Percentiles rank a stretch among this genome's conserved stretches.
These are phyloP conservation scores for Microthlaspi erraticum DNA, from an alignment of 345 rosid species.

Conservation along the genomic window DNA sequence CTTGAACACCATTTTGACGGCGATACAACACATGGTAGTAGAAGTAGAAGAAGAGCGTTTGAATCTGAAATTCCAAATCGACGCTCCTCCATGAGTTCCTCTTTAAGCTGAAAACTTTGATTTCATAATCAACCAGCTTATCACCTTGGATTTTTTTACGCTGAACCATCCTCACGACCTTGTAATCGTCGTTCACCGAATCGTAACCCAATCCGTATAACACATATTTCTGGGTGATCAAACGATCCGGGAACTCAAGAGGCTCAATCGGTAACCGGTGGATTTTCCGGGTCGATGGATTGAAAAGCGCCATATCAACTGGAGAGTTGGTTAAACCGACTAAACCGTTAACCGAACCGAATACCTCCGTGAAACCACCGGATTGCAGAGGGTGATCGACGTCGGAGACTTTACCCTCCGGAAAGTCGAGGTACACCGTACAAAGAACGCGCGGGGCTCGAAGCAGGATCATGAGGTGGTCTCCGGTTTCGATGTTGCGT, in stretches of 20 bases:
- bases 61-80: slow-evolving; percentile 13
- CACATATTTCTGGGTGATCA: slow-evolving; percentile 28
- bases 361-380: slow-evolving; percentile 45
- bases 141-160: not conserved
- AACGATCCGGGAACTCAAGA: slow-evolving; percentile 3
- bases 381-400: slow-evolving; percentile 49
- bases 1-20: slow-evolving; percentile 44
- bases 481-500: slow-evolving; percentile 37
- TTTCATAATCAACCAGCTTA: slow-evolving; percentile 13
- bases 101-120: slow-evolving; percentile 47
- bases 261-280: slow-evolving; percentile 44
- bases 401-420: slow-evolving; percentile 34
- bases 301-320: slow-evolving; percentile 51
- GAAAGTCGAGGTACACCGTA: slow-evolving; percentile 40
- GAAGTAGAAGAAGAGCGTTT: not conserved
- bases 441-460: slow-evolving; percentile 40
- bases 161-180: slow-evolving; percentile 52
- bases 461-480: slow-evolving; percentile 45
- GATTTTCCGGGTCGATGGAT: slow-evolving; percentile 43
- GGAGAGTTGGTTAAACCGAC: slow-evolving; percentile 52
- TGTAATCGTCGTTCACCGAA: slow-evolving; percentile 48
- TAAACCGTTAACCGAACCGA: slow-evolving; percentile 57
- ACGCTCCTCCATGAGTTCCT: slow-evolving; percentile 48
- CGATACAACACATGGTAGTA: slow-evolving; percentile 30
- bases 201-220: slow-evolving; percentile 58